A percentile compares a stretch with the other conserved stretches of the same genome.
phyloP scores from a whole-genome alignment of 164 flowering plant genomes.

The Magnolia officinalis region DNA sequence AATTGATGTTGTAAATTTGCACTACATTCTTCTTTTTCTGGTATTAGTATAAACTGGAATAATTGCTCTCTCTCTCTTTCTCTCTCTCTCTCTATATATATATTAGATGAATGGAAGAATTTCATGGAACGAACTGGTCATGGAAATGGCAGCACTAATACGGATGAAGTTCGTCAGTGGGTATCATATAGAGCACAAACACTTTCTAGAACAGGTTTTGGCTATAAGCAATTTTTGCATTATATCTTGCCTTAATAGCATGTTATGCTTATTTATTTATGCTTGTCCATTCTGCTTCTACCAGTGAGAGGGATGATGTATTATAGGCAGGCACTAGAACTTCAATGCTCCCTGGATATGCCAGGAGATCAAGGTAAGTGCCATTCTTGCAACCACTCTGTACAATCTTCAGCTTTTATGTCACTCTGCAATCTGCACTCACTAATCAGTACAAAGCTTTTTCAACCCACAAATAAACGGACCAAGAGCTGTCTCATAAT shows the following conservation, averaged over 20 bases:
- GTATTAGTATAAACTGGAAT: conserved; percentile 7
- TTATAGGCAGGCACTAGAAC: conserved; percentile 77
- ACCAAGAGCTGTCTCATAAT: conserved; percentile 1
- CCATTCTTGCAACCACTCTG: neutral
- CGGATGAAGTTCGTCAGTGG: conserved; percentile 46
- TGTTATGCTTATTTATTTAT: conserved; percentile 2
- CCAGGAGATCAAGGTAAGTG: conserved; percentile 63
- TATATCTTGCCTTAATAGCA: conserved; percentile 3
- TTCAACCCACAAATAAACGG: conserved; percentile 1
- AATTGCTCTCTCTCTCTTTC: neutral
- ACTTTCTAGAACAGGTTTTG: conserved; percentile 81
- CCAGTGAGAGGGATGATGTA: conserved; percentile 99
- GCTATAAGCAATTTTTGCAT: neutral
- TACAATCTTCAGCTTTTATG: neutral
- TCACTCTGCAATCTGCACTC: neutral
- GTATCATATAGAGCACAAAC: conserved; percentile 98
- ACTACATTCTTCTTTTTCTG: conserved; percentile 1
- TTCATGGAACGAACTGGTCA: conserved; percentile 49
- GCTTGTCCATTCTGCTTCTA: conserved; percentile 1
- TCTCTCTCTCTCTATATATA: neutral
- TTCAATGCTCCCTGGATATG: conserved; percentile 77
- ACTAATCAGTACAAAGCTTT: neutral
- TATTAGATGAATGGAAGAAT: conserved; percentile 83
- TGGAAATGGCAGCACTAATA: conserved; percentile 18
- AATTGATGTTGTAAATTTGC: neutral